A percentile compares a stretch with the other conserved stretches of the same genome.
Conservation (phyloP, 1,284 basidiomycete species). For the Irpex sp. region DNA sequence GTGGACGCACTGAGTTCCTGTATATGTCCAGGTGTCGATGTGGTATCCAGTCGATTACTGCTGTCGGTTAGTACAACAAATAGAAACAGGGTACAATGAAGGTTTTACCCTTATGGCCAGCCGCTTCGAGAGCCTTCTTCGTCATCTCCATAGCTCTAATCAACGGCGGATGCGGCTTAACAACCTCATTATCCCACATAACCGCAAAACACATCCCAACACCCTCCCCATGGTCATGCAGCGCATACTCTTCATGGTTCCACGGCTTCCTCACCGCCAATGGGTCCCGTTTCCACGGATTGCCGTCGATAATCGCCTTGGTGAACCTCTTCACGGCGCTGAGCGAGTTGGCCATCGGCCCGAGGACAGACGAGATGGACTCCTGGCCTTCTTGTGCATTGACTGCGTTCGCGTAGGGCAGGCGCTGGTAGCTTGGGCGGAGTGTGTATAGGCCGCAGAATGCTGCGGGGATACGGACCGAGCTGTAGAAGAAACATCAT, state of each 20-base stretch:
- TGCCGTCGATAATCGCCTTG: constrained; percentile 38
- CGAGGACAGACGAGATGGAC: constrained; percentile 49
- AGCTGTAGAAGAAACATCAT: constrained; percentile 22
- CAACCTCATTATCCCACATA: constrained; percentile 45
- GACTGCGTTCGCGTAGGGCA: constrained; percentile 46
- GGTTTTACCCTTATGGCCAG: constrained; percentile 42
- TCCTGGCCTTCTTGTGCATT: constrained; percentile 50
- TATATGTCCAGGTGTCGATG: constrained; percentile 53
- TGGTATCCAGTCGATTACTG: constrained; percentile 55
- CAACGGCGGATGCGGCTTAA: constrained; percentile 50
- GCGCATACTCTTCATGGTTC: constrained; percentile 37
- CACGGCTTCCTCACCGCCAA: constrained; percentile 45
- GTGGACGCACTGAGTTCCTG: constrained; percentile 39
- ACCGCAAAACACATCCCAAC: constrained; percentile 39
- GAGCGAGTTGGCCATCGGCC: constrained; percentile 47
- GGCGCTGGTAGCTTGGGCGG: constrained; percentile 51
- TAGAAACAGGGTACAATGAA: too few species aligned
- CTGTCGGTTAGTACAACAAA: background rate
- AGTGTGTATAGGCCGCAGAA: constrained; percentile 52
- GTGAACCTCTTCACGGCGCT: constrained; percentile 45
- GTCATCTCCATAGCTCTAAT: constrained; percentile 42
- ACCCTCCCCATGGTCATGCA: constrained; percentile 45
- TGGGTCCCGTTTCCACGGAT: constrained; percentile 53
- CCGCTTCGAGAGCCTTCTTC: constrained; percentile 41
- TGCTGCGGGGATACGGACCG: constrained; percentile 49